Evolutionary conservation across 1,284 basidiomycete species (phyloP).

Genomic region (Leucoagaricus sp.): DNA sequence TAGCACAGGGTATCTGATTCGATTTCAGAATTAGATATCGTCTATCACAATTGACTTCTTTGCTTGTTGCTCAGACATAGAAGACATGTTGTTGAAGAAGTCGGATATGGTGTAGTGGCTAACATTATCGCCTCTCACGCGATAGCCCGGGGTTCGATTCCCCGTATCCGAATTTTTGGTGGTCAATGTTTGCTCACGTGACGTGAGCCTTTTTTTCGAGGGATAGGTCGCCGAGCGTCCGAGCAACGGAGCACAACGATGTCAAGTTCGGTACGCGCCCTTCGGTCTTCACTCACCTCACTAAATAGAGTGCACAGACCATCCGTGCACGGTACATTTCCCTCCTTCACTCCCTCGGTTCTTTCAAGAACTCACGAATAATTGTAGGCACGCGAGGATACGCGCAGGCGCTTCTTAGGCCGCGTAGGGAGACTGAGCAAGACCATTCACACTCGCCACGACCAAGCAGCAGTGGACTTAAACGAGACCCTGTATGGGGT

Average conservation of each 20-base stretch:
- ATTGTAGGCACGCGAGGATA: constrained; percentile 26
- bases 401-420: constrained; percentile 27
- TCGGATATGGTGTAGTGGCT: constrained; percentile 17
- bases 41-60: no score
- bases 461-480: constrained; percentile 7
- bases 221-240: background rate
- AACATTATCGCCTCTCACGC: constrained; percentile 17
- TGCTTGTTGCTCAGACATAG: no score
- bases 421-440: constrained; percentile 18
- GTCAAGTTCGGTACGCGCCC: constrained; percentile 27
- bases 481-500: constrained; percentile 1
- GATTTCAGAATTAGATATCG: no score
- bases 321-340: constrained; percentile 7
- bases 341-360: constrained; percentile 15
- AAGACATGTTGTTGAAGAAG: background rate
- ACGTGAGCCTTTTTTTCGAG: constrained; percentile 2
- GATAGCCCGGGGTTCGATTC: constrained; percentile 17
- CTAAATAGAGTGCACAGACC: constrained; percentile 16
- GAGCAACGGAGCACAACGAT: constrained; percentile 16
- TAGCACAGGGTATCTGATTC: no score
- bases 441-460: constrained; percentile 17
- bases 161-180: constrained; percentile 12
- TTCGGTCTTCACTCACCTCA: constrained; percentile 24
- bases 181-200: background rate
- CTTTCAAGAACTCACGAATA: constrained; percentile 14